These are phyloP conservation scores for Mucor velutinosus DNA, from an alignment of 371 early-diverging fungal species.

Conservation along the genomic window DNA sequence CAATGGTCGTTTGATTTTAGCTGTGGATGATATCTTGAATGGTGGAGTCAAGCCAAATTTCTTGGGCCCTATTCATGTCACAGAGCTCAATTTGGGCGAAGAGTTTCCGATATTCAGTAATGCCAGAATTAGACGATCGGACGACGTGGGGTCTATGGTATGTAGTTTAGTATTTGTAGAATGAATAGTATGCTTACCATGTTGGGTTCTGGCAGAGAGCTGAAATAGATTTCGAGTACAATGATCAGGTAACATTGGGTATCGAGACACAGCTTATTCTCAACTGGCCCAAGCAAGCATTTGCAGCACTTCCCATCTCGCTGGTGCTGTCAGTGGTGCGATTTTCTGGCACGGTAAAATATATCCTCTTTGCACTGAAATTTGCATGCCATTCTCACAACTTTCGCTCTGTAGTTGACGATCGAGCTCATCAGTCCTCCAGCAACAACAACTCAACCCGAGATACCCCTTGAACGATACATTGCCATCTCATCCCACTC, in stretches of 20 bases:
- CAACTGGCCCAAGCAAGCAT: constrained; percentile 86
- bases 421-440: constrained; percentile 54
- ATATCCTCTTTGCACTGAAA: not conserved
- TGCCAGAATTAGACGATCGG: constrained; percentile 71
- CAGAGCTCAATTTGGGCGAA: constrained; percentile 87
- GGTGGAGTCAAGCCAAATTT: constrained; percentile 78
- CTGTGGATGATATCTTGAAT: constrained; percentile 81
- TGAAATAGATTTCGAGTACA: constrained; percentile 83
- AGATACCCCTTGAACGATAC: constrained; percentile 53
- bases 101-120: constrained; percentile 83
- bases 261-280: constrained; percentile 83
- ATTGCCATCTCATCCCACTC: constrained; percentile 68
- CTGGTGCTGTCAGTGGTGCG: constrained; percentile 79
- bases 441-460: constrained; percentile 39
- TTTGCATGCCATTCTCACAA: not conserved
- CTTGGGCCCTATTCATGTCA: constrained; percentile 84
- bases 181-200: not conserved
- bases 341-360: constrained; percentile 84
- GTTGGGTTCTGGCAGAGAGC: constrained; percentile 13
- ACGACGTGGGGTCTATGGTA: constrained; percentile 75
- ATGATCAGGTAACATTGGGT: constrained; percentile 77
- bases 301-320: constrained; percentile 91
- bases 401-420: constrained; percentile 23
- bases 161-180: not conserved
- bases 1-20: constrained; percentile 69